These are phyloP conservation scores for Neonectria hederae DNA, from an alignment of 2,329 filamentous ascomycete genomes.

Conservation along the genomic window DNA sequence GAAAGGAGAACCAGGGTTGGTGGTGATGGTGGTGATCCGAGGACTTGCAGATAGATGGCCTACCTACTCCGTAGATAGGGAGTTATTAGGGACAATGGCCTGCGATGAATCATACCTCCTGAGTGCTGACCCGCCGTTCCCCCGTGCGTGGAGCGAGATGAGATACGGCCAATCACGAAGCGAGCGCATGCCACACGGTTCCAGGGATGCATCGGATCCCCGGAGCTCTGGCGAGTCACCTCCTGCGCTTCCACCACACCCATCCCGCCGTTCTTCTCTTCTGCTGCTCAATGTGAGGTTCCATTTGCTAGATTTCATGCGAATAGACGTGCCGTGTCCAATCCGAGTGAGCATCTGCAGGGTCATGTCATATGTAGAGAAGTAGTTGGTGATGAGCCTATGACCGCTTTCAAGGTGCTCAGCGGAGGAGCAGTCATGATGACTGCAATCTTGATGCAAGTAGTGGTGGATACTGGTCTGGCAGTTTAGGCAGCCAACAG, in stretches of 20 bases:
- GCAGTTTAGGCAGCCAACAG: conserved; percentile 8
- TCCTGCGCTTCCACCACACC: neutral
- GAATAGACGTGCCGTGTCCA: neutral
- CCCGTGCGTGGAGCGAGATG: neutral
- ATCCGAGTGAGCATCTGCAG: neutral
- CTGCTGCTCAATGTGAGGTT: neutral
- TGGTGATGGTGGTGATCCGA: conserved; percentile 20
- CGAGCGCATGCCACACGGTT: conserved; percentile 47
- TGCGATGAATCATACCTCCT: conserved; percentile 36
- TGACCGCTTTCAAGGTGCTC: neutral
- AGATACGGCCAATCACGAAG: conserved; percentile 42
- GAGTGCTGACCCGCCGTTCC: neutral
- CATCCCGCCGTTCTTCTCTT: neutral
- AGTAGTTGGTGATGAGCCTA: neutral
- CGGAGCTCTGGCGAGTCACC: conserved; percentile 4
- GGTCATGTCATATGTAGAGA: neutral
- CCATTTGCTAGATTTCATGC: conserved; percentile 1
- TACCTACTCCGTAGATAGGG: too few species aligned
- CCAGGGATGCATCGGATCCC: conserved; percentile 25
- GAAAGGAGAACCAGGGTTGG: conserved; percentile 12
- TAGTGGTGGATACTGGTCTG: neutral
- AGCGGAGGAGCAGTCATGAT: conserved; percentile 6
- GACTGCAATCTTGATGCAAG: conserved; percentile 7
- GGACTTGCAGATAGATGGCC: conserved; percentile 9
- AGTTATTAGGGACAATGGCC: conserved; percentile 29